Evolutionary conservation across 2,329 filamentous ascomycete species (phyloP), one percentile per base, ranked within the genome.

Genomic region (Bipolaris victoriae): DNA sequence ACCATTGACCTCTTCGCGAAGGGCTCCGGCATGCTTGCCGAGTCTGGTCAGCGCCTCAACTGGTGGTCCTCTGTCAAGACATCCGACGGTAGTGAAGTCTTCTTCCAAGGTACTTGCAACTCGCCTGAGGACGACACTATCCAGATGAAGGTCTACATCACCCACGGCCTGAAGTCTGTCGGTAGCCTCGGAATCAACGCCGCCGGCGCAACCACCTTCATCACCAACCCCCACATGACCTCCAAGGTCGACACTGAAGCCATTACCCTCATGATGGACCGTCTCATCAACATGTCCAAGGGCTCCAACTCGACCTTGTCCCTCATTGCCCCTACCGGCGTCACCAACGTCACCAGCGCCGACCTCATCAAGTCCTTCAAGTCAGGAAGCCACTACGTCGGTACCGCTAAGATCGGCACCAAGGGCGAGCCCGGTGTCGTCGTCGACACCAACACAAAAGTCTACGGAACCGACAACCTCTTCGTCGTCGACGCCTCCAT

Each of bases 121-220:
- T 75, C 78, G 0, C 69, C 78, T 48, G 61, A 67, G 20, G 66
- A 71, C 57, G 67, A 70, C 62, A 72, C 68, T 16, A 61, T 75
- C 26, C 69, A 74, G 52, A 75, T 76, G 70, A 75, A 75, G 59
- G 62, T 75, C 7, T 89, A 89, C 74, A 84, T 90, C 16, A 86
- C 86, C 33, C 84, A 86, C 55, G 86, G 87, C 44, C 77, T 83
- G 11, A 81, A 82, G n/a, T 87, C 86, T 9, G 78, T 84, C 15
- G 87, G 87, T 24, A 80, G 84, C 51, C 82, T 88, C 61, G 73
- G 73, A 29, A 74, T 77, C 46, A 75, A 70, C 7, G 62, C 68
- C 3, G 67, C 66, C 1, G 75, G 77, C 13, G 67, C 76, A 35
- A 79, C 79, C 43, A 72, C 78, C 26, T 71, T 84, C 54, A 78